Evolutionary conservation across 768 basidiomycete genomes (phyloP).

Genomic region (Phlebiopsis flavidoalba): DNA sequence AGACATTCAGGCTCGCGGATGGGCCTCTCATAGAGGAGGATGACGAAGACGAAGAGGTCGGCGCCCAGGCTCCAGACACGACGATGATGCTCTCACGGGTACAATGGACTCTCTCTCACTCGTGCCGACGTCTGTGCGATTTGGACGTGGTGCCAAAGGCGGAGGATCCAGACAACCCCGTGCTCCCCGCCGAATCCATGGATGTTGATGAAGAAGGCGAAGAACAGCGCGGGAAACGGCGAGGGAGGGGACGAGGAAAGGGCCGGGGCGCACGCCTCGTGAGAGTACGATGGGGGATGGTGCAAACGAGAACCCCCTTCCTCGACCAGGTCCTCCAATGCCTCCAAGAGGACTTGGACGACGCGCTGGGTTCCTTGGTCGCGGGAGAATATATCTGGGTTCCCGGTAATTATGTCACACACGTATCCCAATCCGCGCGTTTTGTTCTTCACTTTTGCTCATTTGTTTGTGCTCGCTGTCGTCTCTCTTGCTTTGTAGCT

Average conservation of each 20-base stretch:
- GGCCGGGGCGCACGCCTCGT: no score
- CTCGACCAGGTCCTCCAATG: not conserved
- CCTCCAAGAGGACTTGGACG: not conserved
- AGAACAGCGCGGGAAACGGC: not conserved
- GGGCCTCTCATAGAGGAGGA: conserved; percentile 11
- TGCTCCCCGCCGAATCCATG: not conserved
- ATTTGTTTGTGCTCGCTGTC: no score
- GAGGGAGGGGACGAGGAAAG: not conserved
- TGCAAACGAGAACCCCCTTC: not conserved
- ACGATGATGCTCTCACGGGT: conserved; percentile 45
- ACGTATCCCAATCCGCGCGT: no score
- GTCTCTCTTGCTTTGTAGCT: no score
- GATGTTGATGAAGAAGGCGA: not conserved
- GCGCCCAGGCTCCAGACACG: conserved; percentile 14
- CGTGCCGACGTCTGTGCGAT: conserved; percentile 64
- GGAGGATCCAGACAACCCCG: not conserved
- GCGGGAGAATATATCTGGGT: not conserved
- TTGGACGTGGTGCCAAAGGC: conserved; percentile 56
- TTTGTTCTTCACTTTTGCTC: no score
- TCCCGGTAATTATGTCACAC: not conserved
- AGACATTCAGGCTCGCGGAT: conserved; percentile 6
- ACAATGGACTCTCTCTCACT: conserved; percentile 47
- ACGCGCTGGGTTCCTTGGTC: not conserved
- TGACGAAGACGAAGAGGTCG: not conserved
- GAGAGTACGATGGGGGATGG: not conserved